phyloP scores from a whole-genome alignment of 805 yeast species.

The Scheffersomyces coipomensis region DNA sequence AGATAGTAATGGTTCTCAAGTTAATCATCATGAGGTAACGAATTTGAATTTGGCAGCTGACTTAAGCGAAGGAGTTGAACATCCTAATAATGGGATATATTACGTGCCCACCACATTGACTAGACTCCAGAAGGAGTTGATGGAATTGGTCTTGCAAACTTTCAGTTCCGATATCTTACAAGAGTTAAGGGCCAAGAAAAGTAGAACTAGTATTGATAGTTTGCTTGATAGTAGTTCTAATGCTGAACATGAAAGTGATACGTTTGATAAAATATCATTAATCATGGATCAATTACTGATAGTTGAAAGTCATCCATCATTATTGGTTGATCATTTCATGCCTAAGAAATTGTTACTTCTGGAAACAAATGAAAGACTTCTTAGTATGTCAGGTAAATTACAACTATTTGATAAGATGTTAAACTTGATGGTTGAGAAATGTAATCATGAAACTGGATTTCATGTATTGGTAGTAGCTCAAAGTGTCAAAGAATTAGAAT shows the following conservation, averaged over 20 bases:
- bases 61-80: constrained; percentile 6
- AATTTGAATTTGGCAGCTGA: background rate
- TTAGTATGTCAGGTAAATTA: constrained; percentile 59
- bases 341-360: constrained; percentile 66
- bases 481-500: constrained; percentile 67
- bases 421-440: constrained; percentile 28
- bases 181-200: constrained; percentile 19
- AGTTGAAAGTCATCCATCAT: constrained; percentile 64
- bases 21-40: no score
- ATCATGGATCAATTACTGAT: constrained; percentile 46
- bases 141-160: constrained; percentile 29
- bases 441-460: constrained; percentile 9
- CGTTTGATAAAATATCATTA: constrained; percentile 37
- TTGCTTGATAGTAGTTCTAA: constrained; percentile 23
- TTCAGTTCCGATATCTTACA: constrained; percentile 23
- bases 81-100: constrained; percentile 24
- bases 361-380: constrained; percentile 59
- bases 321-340: constrained; percentile 74
- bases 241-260: constrained; percentile 3
- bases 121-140: constrained; percentile 31
- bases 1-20: background rate
- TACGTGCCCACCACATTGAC: constrained; percentile 35
- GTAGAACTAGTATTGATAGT: constrained; percentile 36
- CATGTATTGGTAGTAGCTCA: constrained; percentile 51
- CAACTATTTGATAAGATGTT: constrained; percentile 50